Percentiles rank a stretch among this genome's conserved stretches.
Evolutionary conservation across 805 yeast genomes (phyloP).

Genomic region (Hanseniaspora thailandica): DNA sequence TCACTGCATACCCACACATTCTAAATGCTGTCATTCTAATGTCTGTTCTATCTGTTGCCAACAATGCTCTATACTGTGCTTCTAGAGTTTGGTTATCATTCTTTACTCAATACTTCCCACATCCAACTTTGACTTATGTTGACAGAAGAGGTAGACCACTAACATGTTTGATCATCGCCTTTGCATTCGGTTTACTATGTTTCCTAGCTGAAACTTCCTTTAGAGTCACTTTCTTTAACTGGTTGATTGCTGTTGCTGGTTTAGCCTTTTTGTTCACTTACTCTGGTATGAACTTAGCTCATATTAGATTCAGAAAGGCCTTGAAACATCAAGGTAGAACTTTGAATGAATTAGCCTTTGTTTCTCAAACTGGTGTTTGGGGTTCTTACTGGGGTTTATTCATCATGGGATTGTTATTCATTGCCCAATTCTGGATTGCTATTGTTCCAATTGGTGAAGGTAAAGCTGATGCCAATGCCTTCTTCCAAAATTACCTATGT

Average conservation of each 20-base stretch:
- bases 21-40: constrained; percentile 67
- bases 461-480: constrained; percentile 31
- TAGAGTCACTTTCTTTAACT: constrained; percentile 46
- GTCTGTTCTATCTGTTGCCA: constrained; percentile 71
- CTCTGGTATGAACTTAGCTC: constrained; percentile 45
- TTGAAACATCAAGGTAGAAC: constrained; percentile 43
- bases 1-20: constrained; percentile 57
- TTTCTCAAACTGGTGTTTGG: constrained; percentile 39
- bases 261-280: constrained; percentile 53
- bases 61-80: constrained; percentile 66
- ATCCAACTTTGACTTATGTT: constrained; percentile 37
- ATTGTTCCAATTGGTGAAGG: constrained; percentile 55
- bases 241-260: constrained; percentile 55
- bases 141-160: constrained; percentile 53
- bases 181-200: constrained; percentile 47
- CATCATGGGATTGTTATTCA: constrained; percentile 39
- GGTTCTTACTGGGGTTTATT: constrained; percentile 44
- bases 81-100: constrained; percentile 53
- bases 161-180: constrained; percentile 42
- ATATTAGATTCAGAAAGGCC: constrained; percentile 49
- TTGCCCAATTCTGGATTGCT: constrained; percentile 62
- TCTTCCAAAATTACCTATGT: constrained; percentile 39
- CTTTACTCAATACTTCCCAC: constrained; percentile 29
- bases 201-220: constrained; percentile 54
- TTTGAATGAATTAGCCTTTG: constrained; percentile 40